Evolutionary conservation across 306 rosid genomes (phyloP).

Genomic region (Medicago arabica): DNA sequence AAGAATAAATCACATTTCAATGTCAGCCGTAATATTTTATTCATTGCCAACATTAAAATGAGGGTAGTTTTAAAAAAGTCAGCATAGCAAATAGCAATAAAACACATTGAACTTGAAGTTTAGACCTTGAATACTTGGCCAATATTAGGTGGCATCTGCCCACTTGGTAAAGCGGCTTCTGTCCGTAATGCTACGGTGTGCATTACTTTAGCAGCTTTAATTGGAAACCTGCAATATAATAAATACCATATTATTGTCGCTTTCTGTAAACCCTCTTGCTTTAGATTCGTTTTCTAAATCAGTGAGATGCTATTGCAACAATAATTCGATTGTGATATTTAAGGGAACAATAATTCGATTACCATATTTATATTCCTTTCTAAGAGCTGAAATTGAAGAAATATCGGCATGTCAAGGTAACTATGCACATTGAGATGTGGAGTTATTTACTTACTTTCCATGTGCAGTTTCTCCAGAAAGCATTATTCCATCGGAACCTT

Average conservation of each 20-base stretch:
- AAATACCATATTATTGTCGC: slow-evolving; percentile 30
- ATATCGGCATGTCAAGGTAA: slow-evolving; percentile 23
- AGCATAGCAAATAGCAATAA: slow-evolving; percentile 7
- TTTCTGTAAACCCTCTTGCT: slow-evolving; percentile 22
- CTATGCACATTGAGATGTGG: background rate
- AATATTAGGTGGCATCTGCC: slow-evolving; percentile 82
- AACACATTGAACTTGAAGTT: background rate
- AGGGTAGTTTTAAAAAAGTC: background rate
- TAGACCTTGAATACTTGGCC: slow-evolving; percentile 93
- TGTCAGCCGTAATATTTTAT: slow-evolving; percentile 3
- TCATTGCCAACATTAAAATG: slow-evolving; percentile 24
- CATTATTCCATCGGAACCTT: slow-evolving; percentile 97
- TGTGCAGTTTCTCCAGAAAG: slow-evolving; percentile 99
- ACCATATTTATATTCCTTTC: background rate
- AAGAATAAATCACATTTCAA: slow-evolving; percentile 27
- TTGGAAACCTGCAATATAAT: slow-evolving; percentile 69
- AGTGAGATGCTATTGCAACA: slow-evolving; percentile 13
- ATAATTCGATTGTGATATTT: background rate
- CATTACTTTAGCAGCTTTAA: slow-evolving; percentile 97
- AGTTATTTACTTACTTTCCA: slow-evolving; percentile 83
- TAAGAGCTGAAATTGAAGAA: slow-evolving; percentile 4
- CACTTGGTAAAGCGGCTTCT: slow-evolving; percentile 76
- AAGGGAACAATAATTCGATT: background rate
- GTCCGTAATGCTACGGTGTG: slow-evolving; percentile 96
- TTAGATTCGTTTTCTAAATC: slow-evolving; percentile 3